phyloP scores from a whole-genome alignment of 2,329 filamentous ascomycete species.

The Aciculosporium take region DNA sequence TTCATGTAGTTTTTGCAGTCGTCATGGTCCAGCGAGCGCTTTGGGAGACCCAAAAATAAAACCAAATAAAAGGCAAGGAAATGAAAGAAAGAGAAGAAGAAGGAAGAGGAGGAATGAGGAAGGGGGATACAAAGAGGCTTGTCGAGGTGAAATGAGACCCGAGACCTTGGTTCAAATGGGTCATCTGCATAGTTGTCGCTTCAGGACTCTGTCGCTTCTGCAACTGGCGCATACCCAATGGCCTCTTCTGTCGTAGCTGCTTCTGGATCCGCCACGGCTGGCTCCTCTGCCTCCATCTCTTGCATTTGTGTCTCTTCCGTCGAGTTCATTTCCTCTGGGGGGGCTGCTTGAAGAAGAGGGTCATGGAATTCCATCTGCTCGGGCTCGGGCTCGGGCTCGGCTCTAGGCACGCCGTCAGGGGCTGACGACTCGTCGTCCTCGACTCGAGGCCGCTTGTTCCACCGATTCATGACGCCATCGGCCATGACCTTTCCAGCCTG shows the following conservation, averaged over 20 bases:
- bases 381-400: background rate
- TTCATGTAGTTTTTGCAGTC: too few species aligned
- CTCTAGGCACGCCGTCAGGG: background rate
- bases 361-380: background rate
- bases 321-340: background rate
- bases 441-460: conserved; percentile 8
- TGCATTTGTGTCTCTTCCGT: background rate
- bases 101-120: too few species aligned
- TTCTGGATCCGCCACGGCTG: background rate
- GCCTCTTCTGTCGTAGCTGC: background rate
- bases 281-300: background rate
- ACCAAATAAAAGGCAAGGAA: too few species aligned
- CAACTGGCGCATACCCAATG: background rate
- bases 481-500: conserved; percentile 17
- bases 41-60: too few species aligned
- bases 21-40: too few species aligned
- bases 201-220: background rate
- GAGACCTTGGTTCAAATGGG: conserved; percentile 1
- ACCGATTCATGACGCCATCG: conserved; percentile 7
- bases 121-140: too few species aligned
- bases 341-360: background rate
- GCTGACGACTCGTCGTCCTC: conserved; percentile 1
- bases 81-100: too few species aligned
- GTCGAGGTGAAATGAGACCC: too few species aligned
- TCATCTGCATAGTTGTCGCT: too few species aligned